These are phyloP conservation scores for Erysimum cheiranthoides DNA, from an alignment of 345 rosid genomes.

Conservation along the genomic window DNA sequence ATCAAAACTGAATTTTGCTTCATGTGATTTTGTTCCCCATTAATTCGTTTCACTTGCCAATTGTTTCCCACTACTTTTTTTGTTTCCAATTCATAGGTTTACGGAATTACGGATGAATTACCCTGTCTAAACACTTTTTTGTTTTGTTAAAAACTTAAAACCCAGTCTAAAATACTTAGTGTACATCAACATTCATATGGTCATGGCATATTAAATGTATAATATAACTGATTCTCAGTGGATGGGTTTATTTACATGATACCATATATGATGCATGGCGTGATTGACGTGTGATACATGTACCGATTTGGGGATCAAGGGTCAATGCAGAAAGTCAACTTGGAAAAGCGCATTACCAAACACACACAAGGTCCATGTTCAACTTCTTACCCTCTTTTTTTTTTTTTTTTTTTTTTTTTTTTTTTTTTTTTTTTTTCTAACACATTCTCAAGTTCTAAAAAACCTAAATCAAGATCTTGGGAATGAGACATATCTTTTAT, in stretches of 20 bases:
- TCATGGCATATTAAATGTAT: background rate
- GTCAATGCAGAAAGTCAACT: constrained; percentile 43
- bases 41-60: background rate
- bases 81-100: constrained; percentile 1
- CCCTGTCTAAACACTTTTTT: too few relatives aligned
- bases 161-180: background rate
- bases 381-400: constrained; percentile 14
- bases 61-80: constrained; percentile 11
- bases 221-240: constrained; percentile 3
- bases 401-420: background rate
- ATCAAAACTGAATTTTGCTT: background rate
- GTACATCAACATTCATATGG: background rate
- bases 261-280: constrained; percentile 21
- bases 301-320: constrained; percentile 31
- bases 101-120: background rate
- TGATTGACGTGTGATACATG: constrained; percentile 35
- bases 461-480: constrained; percentile 22
- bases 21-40: constrained; percentile 31
- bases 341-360: constrained; percentile 38
- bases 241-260: constrained; percentile 9
- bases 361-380: constrained; percentile 36
- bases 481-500: constrained; percentile 17
- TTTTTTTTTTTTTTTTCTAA: background rate
- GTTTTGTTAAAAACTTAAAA: background rate
- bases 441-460: constrained; percentile 30